Evolutionary conservation across 257 asterid species (phyloP).

Genomic region (Solanum virginianum): DNA sequence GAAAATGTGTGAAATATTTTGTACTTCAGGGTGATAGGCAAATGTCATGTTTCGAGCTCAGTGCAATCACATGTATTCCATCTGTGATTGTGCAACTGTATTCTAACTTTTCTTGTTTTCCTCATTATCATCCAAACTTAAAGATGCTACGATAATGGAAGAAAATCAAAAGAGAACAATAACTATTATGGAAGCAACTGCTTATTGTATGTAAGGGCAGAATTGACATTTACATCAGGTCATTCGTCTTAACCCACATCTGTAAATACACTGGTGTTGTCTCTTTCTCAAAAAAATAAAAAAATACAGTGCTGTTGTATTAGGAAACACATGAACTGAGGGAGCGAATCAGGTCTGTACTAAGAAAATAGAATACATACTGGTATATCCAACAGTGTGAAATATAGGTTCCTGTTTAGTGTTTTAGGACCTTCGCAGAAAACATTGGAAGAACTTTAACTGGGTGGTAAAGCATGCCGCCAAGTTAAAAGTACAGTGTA

Average conservation of each 20-base stretch:
- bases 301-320: not conserved
- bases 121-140: not conserved
- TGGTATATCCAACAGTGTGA: not conserved
- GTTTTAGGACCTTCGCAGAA: not conserved
- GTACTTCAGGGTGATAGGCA: not conserved
- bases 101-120: not conserved
- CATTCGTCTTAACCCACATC: not conserved
- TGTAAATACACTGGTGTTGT: not conserved
- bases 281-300: no score
- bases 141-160: not conserved
- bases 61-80: not conserved
- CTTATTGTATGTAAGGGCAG: not conserved
- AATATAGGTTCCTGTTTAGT: not conserved
- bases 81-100: not conserved
- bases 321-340: not conserved
- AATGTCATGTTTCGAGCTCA: not conserved
- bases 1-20: not conserved
- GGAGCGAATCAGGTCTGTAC: not conserved
- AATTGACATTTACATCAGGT: not conserved
- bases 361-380: not conserved
- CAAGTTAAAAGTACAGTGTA: not conserved
- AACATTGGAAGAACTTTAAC: not conserved
- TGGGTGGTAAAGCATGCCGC: not conserved
- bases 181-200: not conserved
- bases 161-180: not conserved